Base-by-base conservation (phyloP, 805 yeast species). In the Metschnikowia lunata region DNA sequence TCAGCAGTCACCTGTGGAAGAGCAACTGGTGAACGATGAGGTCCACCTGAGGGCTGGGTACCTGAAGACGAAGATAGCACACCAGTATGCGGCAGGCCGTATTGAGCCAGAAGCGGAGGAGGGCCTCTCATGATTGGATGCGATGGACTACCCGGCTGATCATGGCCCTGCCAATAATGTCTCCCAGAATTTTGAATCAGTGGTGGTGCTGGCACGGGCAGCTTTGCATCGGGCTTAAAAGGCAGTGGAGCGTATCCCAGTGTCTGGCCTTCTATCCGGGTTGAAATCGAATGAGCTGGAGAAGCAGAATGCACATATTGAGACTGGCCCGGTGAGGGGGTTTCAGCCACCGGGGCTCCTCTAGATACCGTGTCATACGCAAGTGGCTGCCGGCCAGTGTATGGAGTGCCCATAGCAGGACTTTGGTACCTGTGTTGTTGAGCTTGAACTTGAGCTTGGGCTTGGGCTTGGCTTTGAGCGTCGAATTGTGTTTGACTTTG, bases 151-250 rank as follows among this genome's bases (percentile, higher is more conserved):
- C 52, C 51, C 26, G 42, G 36, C 7, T 40, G 54, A 15, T 53
- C 56, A 14, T 41, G 56, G 15, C 43, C 49, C 10, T 47, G 43
- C 66, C 64, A 61, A 26, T 49, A 54, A 34, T 56, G 64, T 29
- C 58, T 59, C 9, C 51, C 58, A n/a, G 60, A 61, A n/a, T 56
- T 62, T 7, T 60, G 61, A 28, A 55, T 50, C 40, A 55, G 65
- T 12, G 55, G 63, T 12, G 49, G 55, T 10, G 47, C 48, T 12
- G 49, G 49, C n/a, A 36, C 42, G 1, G 57, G 57, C 54, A 50
- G 56, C 46, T 52, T 52, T 10, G 45, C n/a, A 34, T 47, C 52
- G 7, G 51, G 47, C 42, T 50, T 49, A 39, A 35, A 48, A 3
- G 54, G 44, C 12, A 40, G 45, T 15, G 43, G 37, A 10, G 45